Conservation (phyloP, 192 early-diverging fungal genomes). For the Coemansia sp. region DNA sequence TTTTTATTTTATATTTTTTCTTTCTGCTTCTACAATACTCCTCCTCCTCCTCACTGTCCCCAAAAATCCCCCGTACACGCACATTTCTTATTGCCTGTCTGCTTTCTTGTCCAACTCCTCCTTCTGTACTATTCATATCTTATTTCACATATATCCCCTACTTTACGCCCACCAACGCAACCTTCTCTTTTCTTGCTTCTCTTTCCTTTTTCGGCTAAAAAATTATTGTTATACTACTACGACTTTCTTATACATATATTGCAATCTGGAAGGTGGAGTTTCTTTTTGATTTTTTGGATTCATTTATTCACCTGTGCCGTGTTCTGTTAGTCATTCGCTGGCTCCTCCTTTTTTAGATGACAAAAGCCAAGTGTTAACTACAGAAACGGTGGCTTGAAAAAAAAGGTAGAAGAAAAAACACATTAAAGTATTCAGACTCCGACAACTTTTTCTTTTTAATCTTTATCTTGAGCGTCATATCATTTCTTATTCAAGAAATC, state of each 20-base stretch:
- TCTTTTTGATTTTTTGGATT: too few relatives aligned
- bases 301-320: too few relatives aligned
- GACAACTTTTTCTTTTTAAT: background rate
- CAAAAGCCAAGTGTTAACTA: background rate
- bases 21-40: too few relatives aligned
- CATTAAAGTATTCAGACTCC: background rate
- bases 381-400: background rate
- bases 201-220: slow-evolving; percentile 6
- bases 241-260: background rate
- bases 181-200: background rate
- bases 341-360: too few relatives aligned
- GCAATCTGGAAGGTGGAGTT: too few relatives aligned
- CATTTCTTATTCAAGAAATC: too few relatives aligned
- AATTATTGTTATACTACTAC: background rate
- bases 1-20: slow-evolving; percentile 5
- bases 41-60: too few relatives aligned
- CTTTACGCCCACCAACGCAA: background rate
- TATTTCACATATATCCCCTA: too few relatives aligned
- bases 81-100: background rate
- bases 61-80: too few relatives aligned
- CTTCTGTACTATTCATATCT: slow-evolving; percentile 8
- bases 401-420: background rate
- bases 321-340: too few relatives aligned
- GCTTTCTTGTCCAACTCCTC: background rate
- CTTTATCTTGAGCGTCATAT: too few relatives aligned